Conservation (phyloP, 306 rosid species). For the Mimosa bimucronata region DNA sequence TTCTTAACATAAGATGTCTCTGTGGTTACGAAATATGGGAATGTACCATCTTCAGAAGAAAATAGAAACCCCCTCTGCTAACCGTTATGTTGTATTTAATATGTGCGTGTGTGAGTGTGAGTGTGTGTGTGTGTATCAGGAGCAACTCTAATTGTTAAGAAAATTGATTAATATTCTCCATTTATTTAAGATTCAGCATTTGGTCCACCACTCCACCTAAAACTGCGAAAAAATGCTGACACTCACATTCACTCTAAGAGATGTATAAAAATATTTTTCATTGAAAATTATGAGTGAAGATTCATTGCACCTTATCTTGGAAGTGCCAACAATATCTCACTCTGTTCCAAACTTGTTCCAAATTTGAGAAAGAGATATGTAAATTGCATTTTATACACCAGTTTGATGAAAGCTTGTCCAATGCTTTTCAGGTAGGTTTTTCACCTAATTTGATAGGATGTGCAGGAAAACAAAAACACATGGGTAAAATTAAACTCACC, state of each 20-base stretch:
- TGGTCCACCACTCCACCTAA: constrained; percentile 25
- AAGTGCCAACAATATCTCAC: not conserved
- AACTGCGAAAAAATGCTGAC: not conserved
- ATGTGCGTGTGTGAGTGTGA: too few relatives aligned
- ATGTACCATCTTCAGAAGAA: not conserved
- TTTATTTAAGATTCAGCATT: not conserved
- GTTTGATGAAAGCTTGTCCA: not conserved
- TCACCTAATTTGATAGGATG: not conserved
- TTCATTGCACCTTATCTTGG: not conserved
- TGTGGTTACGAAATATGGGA: not conserved
- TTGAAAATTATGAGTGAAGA: not conserved
- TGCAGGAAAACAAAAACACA: not conserved
- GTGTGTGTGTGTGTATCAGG: not conserved
- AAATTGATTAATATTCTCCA: not conserved
- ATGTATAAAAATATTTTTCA: not conserved
- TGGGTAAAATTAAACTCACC: not conserved
- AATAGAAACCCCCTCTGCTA: not conserved
- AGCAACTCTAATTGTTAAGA: not conserved
- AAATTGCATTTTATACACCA: constrained; percentile 2
- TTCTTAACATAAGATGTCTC: not conserved
- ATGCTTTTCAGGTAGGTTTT: not conserved
- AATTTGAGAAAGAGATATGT: not conserved
- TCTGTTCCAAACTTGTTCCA: not conserved
- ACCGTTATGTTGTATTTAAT: not conserved
- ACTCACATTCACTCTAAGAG: not conserved